Evolutionary conservation across 2,329 filamentous ascomycete genomes (phyloP).

Genomic region (Colletotrichum spaethianum): DNA sequence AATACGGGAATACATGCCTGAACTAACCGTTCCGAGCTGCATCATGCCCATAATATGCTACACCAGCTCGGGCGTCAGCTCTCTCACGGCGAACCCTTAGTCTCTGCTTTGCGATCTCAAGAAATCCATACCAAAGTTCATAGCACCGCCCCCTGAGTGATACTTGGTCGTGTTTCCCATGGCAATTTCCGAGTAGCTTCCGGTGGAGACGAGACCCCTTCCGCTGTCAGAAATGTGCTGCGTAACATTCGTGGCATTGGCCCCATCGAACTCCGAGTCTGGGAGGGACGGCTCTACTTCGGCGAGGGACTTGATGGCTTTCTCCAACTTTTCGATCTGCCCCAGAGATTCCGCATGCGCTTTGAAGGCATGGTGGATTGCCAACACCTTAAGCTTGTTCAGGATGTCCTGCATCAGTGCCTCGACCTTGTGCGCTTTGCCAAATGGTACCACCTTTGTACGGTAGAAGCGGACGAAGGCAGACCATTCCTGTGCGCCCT

Average conservation of each 20-base stretch:
- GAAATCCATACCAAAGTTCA: slow-evolving; percentile 25
- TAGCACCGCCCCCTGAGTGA: neutral
- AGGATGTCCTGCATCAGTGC: slow-evolving; percentile 21
- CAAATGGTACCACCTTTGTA: slow-evolving; percentile 6
- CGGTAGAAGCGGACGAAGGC: slow-evolving; percentile 16
- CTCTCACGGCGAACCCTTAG: neutral
- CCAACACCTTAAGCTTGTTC: slow-evolving; percentile 16
- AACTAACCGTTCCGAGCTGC: slow-evolving; percentile 1
- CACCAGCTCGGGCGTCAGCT: neutral
- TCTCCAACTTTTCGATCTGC: slow-evolving; percentile 10
- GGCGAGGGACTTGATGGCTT: slow-evolving; percentile 11
- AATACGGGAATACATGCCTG: neutral
- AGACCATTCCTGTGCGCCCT: slow-evolving; percentile 14
- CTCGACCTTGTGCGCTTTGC: slow-evolving; percentile 28
- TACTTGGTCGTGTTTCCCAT: slow-evolving; percentile 13
- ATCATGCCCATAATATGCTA: slow-evolving; percentile 1
- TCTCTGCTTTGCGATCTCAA: neutral
- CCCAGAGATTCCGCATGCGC: slow-evolving; percentile 5
- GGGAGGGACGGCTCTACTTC: slow-evolving; percentile 27
- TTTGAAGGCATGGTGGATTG: slow-evolving; percentile 20
- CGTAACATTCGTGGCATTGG: neutral
- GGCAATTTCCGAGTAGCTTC: neutral
- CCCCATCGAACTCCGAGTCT: slow-evolving; percentile 20
- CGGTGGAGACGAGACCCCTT: slow-evolving; percentile 5
- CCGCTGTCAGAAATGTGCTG: slow-evolving; percentile 10